Evolutionary conservation across 805 yeast species (phyloP), one percentile per base, ranked within the genome.

Genomic region (Candida berthetii): DNA sequence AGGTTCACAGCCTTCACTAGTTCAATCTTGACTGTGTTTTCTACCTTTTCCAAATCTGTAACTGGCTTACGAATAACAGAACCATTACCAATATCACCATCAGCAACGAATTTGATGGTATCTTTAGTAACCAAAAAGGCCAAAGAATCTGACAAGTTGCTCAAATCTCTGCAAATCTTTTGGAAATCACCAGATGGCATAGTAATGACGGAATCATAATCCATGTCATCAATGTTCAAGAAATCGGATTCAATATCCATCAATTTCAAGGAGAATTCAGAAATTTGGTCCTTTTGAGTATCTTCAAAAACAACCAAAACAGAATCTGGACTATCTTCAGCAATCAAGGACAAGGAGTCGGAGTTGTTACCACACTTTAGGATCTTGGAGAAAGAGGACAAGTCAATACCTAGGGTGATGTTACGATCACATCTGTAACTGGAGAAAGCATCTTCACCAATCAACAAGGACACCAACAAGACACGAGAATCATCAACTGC

Each of bases 401-500:
- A 72, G 65, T 93, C 96, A 55, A 91, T 74, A 52, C 99, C 99
- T 50, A 93, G 75, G 7, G 96, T 88, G 54, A 90, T 73, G 52
- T 86, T 88, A 60, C 93, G 82, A 68, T 93, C 99, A 68, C 98
- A 90, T 74, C 99, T 83, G 72, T 85, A 93, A 53, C 85, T 91
- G 46, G 79, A 74, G 70, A 93, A 93, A 11, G 96, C 90, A 46
- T 85, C 90, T 48, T 82, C 79, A 44, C 95, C 96, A 51, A 93
- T 83, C 53, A 86, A 78, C 48, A 93, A 71, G 17, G 96, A 85
- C 33, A 91, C 96, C 49, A 93, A 75, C 48, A 90, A 76, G 44
- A 93, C 96, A 73, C 97, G 87, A 22, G 99, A 89, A 61, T 89
- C 95, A 66, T 93, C 99, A 52, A 93, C 93, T 22, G 99, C 98